Evolutionary conservation across 2,329 filamentous ascomycete genomes (phyloP), one percentile per base, ranked within the genome.

Genomic region (Monosporascus sp.): DNA sequence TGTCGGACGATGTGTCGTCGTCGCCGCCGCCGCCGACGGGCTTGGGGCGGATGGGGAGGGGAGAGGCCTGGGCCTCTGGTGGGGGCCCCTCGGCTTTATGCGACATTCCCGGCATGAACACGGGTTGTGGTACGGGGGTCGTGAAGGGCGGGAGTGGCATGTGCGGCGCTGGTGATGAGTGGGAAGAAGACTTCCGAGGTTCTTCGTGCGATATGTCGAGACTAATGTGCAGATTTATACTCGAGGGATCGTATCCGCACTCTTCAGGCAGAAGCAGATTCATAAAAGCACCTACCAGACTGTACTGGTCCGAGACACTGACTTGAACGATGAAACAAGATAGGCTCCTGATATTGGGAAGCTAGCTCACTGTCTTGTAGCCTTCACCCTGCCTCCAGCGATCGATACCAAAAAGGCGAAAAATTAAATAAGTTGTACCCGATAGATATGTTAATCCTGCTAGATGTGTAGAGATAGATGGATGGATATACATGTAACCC

Each of bases 51-150:
- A 52, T 46, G 36, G 64, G 63, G 17, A 62, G 26, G 20, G 62
- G 54, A 7, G 58, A 52, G 27, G 61, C 45, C 3, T 58, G 52
- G 8, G 55, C 48, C 8, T 53, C 44, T 19, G 56, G 46, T 22
- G 61, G 44, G 47, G 59, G 59, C 20, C 59, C 54, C 26, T 59
- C 56, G 45, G 51, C 51, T 40, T 53, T 53, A 49, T 55, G 57
- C 14, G 69, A 69, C 58, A 69, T 70, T 37, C 55, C 64, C 6
- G 67, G 66, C 54, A 64, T 58, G 63, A 71, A 70, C 55, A 71
- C 56, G 46, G 69, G 64, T 41, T 56, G 55, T 14, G 69, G 66
- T 14, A 62, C 66, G 11, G 69, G 65, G 2, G 67, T 66, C 22
- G 68, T 72, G 44, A 61, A 54, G 26, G 66, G 66, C 22, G 66